These are phyloP conservation scores for Penicillium parvum DNA, from an alignment of 495 filamentous ascomycete genomes.

Conservation along the genomic window DNA sequence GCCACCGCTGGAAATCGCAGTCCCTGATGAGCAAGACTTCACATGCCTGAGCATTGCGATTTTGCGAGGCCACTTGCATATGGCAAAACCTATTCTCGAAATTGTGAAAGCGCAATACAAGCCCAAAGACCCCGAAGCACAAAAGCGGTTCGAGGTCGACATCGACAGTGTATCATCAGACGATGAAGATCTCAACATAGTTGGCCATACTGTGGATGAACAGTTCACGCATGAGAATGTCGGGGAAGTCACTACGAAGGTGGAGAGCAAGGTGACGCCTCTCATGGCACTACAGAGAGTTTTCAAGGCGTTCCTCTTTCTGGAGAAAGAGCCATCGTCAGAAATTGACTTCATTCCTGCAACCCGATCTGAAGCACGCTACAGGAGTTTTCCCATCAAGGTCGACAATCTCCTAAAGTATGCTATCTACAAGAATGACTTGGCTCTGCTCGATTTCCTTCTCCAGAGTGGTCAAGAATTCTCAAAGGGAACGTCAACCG, in stretches of 20 bases:
- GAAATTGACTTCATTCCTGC: neutral
- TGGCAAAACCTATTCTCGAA: conserved; percentile 59
- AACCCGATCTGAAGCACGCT: neutral
- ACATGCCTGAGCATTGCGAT: conserved; percentile 63
- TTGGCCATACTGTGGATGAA: conserved; percentile 47
- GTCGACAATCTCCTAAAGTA: conserved; percentile 22
- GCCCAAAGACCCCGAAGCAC: conserved; percentile 33
- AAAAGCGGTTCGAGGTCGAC: conserved; percentile 46
- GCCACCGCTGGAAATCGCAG: conserved; percentile 57
- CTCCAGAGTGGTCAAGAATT: conserved; percentile 37
- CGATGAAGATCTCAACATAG: conserved; percentile 42
- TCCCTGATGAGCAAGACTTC: conserved; percentile 40
- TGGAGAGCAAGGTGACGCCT: conserved; percentile 56
- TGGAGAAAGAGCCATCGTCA: conserved; percentile 15
- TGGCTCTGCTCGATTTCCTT: conserved; percentile 40
- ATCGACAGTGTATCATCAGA: conserved; percentile 24
- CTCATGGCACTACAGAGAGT: conserved; percentile 36
- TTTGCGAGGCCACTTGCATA: conserved; percentile 53
- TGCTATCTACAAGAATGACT: conserved; percentile 36
- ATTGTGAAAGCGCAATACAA: conserved; percentile 65
- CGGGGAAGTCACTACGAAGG: conserved; percentile 56
- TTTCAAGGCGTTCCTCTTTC: conserved; percentile 26
- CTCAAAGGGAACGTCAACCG: conserved; percentile 12
- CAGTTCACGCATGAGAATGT: conserved; percentile 68
- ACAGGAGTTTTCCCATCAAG: neutral